Evolutionary conservation across 2,329 filamentous ascomycete species (phyloP), one percentile per base, ranked within the genome.

Genomic region (Chaetothyriales sp.): DNA sequence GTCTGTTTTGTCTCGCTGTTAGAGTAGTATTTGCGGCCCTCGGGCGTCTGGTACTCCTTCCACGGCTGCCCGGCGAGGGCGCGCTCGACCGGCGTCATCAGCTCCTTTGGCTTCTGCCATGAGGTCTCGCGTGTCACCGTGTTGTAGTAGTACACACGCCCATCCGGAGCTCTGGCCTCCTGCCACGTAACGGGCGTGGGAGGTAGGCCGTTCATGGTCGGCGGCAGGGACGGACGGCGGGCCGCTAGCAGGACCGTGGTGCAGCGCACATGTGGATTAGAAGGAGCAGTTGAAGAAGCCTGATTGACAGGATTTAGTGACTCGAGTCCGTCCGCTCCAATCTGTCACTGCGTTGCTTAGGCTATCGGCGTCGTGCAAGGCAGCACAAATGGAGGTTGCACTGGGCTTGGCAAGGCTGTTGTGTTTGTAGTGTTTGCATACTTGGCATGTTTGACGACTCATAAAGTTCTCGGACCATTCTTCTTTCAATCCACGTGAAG

Each of bases 11-110:
- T 89, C 67, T 93, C 84, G 32, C 82, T 85, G 67, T 98, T 92
- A 67, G 89, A 90, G 85, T 88, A 98, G 69, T 98, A 98, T 64
- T 90, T 86, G 61, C 83, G 81, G 46, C 90, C 92, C 57, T 86
- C 85, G 55, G 88, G 81, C 19, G 86, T 82, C 22, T 83, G 87
- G 63, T 94, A 92, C 67, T 95, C 87, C 63, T 90, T 92, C 88
- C 89, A 98, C 57, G 86, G 85, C 60, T 92, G 85, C 60, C 83
- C 82, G 48, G 83, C 76, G 46, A 93, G 75, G 50, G 86, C 86
- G 63, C 84, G 84, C 79, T 95, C 88, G 48, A 81, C 79, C 5
- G 80, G 77, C 19, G 78, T 83, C 84, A 94, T 89, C 68, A 94
- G 73, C 45, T 94, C 92, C 63, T 84, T 78, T 3, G 92, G 93